phyloP scores from a whole-genome alignment of 768 basidiomycete species.

The Kwoniella botswanensis region DNA sequence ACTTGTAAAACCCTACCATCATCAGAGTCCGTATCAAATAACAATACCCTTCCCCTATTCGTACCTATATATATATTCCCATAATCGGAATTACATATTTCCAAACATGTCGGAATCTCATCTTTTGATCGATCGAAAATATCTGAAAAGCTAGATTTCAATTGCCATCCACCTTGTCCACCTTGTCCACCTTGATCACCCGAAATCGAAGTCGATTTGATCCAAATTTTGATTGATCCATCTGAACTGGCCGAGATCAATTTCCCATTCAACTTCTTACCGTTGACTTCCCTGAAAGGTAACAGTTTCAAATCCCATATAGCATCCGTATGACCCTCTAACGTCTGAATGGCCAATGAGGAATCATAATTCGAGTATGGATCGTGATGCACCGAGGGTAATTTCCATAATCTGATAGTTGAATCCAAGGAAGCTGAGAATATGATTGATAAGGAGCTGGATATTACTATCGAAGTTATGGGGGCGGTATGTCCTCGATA shows the following conservation, averaged over 20 bases:
- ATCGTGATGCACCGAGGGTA: conserved; percentile 76
- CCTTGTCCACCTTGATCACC: neutral
- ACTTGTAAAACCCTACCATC: conserved; percentile 57
- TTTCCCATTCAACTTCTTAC: conserved; percentile 62
- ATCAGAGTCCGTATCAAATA: conserved; percentile 83
- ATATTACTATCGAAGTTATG: conserved; percentile 77
- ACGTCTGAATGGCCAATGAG: conserved; percentile 72
- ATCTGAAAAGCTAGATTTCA: conserved; percentile 16
- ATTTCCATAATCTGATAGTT: conserved; percentile 87
- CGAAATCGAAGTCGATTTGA: conserved; percentile 49
- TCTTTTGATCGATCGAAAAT: conserved; percentile 64
- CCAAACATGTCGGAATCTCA: conserved; percentile 77
- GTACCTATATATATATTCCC: conserved; percentile 88
- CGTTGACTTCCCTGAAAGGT: conserved; percentile 55
- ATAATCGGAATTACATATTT: conserved; percentile 78
- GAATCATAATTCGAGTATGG: conserved; percentile 92
- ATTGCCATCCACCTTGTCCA: conserved; percentile 9
- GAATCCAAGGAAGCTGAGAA: conserved; percentile 94
- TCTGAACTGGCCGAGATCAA: conserved; percentile 91
- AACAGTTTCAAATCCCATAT: conserved; percentile 94
- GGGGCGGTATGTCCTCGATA: conserved; percentile 90
- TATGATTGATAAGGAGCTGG: conserved; percentile 67
- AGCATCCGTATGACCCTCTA: conserved; percentile 92
- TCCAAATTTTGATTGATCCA: conserved; percentile 89
- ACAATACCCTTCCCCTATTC: conserved; percentile 83